These are phyloP conservation scores for Daldinia eschscholtzii DNA, from an alignment of 2,329 filamentous ascomycete genomes.

Conservation along the genomic window DNA sequence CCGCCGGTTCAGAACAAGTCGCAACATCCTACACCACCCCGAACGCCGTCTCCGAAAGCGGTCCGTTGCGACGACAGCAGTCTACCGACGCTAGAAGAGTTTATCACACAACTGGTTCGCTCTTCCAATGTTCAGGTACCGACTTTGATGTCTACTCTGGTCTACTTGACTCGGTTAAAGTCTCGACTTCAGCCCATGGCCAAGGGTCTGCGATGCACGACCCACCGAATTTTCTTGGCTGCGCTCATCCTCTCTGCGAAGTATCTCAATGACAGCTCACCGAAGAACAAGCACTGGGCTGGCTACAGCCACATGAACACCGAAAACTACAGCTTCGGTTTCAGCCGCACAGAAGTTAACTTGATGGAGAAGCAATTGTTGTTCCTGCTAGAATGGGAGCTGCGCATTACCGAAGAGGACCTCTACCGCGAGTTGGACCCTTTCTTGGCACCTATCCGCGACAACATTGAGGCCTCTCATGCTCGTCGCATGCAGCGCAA, in stretches of 20 bases:
- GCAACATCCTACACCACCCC: constrained; percentile 63
- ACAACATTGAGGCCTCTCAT: constrained; percentile 65
- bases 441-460: constrained; percentile 88
- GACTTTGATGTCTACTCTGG: constrained; percentile 95
- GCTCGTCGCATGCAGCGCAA: constrained; percentile 63
- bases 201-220: constrained; percentile 95
- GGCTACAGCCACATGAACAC: constrained; percentile 86
- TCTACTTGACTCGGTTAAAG: constrained; percentile 90
- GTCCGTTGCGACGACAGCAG: constrained; percentile 62
- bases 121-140: constrained; percentile 97
- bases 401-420: constrained; percentile 86
- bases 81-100: constrained; percentile 86
- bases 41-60: constrained; percentile 61
- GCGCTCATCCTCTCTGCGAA: constrained; percentile 89
- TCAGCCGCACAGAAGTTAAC: constrained; percentile 96
- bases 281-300: constrained; percentile 99
- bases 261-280: constrained; percentile 98
- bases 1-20: constrained; percentile 54
- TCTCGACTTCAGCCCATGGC: constrained; percentile 90
- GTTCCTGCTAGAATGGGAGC: constrained; percentile 93
- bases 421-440: constrained; percentile 88
- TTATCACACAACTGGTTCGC: constrained; percentile 91
- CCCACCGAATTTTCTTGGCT: constrained; percentile 96
- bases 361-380: constrained; percentile 99
- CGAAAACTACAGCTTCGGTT: constrained; percentile 78